Evolutionary conservation across 768 basidiomycete species (phyloP), one percentile per base, ranked within the genome.

Genomic region (Gautieria morchelliformis): DNA sequence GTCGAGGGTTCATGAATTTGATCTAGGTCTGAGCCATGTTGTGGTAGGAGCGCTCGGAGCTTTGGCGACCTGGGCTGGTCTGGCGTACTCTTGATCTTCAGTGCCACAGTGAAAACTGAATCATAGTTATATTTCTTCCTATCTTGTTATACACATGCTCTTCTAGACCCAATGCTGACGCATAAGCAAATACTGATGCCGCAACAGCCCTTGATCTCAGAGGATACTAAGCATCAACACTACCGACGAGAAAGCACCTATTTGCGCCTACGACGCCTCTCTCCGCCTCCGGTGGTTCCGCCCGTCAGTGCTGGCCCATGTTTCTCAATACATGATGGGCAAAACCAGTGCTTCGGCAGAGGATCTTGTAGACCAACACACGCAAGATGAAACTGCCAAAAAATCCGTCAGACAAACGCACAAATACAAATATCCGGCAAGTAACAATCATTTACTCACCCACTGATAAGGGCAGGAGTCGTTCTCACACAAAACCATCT

Each of bases 401-500:
- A 37, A 37, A 35, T 11, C 10, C 35, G 35, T 37, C 35, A 37
- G 8, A 37, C 8, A 37, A 37, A 9, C 5, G 27, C 30, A 52
- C 56, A 37, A 17, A 37, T 33, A 47, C 17, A 30, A 60, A 48
- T n/a, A 14, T 32, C 30, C 8, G 17, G 14, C 10, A 52, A 5
- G 24, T 9, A 41, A n/a, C 15, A 33, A 52, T 47, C 47, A 19
- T 46, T n/a, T 14, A 69, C 81, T 72, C 57, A 83, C 82, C 82
- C 84, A 87, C 82, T 87, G 82, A 65, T 78, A 82, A 4, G 76
- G 78, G 69, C 84, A 87, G 30, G 70, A 70, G 33, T 82, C 78
- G 63, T 83, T 82, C 65, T 87, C 85, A 63, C 85, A 87, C 5
- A 80, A 84, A 64, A 87, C 83, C 85, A 87, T 87, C 80, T 85